A percentile compares a stretch with the other conserved stretches of the same genome.
phyloP scores from a whole-genome alignment of 2,329 filamentous ascomycete species.

The Pseudogymnoascus sp. region DNA sequence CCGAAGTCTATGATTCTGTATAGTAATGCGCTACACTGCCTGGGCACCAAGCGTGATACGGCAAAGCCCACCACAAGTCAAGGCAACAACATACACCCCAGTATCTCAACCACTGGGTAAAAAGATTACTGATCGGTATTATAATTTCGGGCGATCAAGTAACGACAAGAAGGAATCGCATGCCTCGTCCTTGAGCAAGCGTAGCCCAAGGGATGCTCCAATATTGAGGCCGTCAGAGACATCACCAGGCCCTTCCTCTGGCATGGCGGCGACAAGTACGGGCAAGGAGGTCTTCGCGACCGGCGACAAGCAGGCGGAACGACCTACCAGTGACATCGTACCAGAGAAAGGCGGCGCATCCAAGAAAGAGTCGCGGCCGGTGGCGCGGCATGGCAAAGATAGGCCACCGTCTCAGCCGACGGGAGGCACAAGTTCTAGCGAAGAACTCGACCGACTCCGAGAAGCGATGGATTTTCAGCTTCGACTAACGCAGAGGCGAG shows the following conservation, averaged over 20 bases:
- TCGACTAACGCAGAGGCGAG: slow-evolving; percentile 49
- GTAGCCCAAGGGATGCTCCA: slow-evolving; percentile 22
- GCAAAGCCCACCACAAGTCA: too few species aligned
- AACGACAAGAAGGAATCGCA: slow-evolving; percentile 21
- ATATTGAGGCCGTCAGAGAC: slow-evolving; percentile 20
- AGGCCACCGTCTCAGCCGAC: slow-evolving; percentile 15
- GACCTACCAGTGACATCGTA: not conserved
- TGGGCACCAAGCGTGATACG: too few species aligned
- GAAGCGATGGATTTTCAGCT: slow-evolving; percentile 34
- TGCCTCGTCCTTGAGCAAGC: slow-evolving; percentile 19
- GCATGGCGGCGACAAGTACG: slow-evolving; percentile 14
- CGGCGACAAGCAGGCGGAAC: not conserved
- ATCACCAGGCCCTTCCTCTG: slow-evolving; percentile 18
- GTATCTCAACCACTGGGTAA: too few species aligned
- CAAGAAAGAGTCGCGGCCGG: not conserved
- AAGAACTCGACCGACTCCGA: slow-evolving; percentile 27
- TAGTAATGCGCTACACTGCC: too few species aligned
- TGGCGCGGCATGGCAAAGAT: slow-evolving; percentile 11
- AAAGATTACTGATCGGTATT: too few species aligned
- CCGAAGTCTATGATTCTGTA: too few species aligned
- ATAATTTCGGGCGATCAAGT: slow-evolving; percentile 20
- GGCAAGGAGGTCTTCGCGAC: slow-evolving; percentile 9
- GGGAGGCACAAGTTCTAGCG: slow-evolving; percentile 34
- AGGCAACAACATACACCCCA: too few species aligned
- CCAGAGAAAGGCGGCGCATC: slow-evolving; percentile 3